These are phyloP conservation scores for Taiozyma sp. DNA, from an alignment of 1,139 yeast genomes.

Conservation along the genomic window DNA sequence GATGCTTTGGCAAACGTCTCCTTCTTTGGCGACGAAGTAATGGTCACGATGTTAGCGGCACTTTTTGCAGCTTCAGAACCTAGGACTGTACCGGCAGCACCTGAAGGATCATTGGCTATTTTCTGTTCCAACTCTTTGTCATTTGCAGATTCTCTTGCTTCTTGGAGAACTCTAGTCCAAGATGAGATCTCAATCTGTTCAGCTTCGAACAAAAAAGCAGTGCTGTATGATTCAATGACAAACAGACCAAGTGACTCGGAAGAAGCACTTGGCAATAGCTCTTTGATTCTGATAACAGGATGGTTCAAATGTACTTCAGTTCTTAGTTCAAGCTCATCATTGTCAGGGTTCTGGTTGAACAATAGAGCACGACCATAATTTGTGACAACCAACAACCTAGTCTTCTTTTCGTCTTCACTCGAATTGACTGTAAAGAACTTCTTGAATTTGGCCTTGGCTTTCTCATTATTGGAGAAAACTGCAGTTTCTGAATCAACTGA, in stretches of 20 bases:
- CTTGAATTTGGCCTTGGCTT: conserved; percentile 22
- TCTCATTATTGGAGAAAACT: conserved; percentile 6
- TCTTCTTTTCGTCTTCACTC: conserved; percentile 18
- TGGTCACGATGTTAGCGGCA: conserved; percentile 28
- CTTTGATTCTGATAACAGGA: conserved; percentile 48
- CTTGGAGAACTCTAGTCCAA: conserved; percentile 54
- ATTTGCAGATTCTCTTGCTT: conserved; percentile 40
- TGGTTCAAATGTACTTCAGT: conserved; percentile 44
- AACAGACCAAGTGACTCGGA: conserved; percentile 41
- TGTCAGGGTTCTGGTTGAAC: conserved; percentile 29
- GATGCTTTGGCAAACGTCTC: not conserved
- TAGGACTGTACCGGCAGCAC: conserved; percentile 25
- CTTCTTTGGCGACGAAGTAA: conserved; percentile 13
- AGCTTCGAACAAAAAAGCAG: conserved; percentile 52
- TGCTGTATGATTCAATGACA: conserved; percentile 43
- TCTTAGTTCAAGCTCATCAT: conserved; percentile 35
- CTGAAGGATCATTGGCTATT: conserved; percentile 27
- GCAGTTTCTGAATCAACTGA: conserved; percentile 10
- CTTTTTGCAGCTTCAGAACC: conserved; percentile 28
- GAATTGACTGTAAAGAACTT: conserved; percentile 25
- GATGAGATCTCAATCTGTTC: conserved; percentile 44
- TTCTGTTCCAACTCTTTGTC: conserved; percentile 33
- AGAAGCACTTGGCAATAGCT: conserved; percentile 31
- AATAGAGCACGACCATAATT: conserved; percentile 51
- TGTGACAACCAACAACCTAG: conserved; percentile 45